Conservation (phyloP, 495 filamentous ascomycete species). For the Penicillium longicatenatum region DNA sequence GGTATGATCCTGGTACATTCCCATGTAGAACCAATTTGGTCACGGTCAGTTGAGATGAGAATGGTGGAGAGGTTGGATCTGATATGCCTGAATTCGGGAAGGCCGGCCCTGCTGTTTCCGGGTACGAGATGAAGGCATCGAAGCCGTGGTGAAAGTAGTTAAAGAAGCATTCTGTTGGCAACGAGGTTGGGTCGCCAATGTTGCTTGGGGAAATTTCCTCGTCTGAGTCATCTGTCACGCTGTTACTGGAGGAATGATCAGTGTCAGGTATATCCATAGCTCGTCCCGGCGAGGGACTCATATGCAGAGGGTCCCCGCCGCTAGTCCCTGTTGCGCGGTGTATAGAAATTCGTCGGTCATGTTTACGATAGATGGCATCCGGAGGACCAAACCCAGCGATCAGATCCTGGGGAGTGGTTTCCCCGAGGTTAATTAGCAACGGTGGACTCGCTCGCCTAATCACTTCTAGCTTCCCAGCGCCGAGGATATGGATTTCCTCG, state of each 20-base stretch:
- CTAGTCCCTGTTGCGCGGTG: conserved; percentile 55
- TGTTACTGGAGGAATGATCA: conserved; percentile 79
- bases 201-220: conserved; percentile 50
- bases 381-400: conserved; percentile 88
- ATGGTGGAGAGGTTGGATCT: conserved; percentile 39
- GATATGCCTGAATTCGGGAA: conserved; percentile 51
- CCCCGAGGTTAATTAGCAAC: conserved; percentile 70
- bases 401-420: conserved; percentile 88
- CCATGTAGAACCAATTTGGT: conserved; percentile 90
- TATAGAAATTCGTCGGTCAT: conserved; percentile 88
- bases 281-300: conserved; percentile 47
- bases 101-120: conserved; percentile 64
- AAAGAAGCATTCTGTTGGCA: conserved; percentile 79
- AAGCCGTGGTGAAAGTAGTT: conserved; percentile 97
- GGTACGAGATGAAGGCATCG: conserved; percentile 86
- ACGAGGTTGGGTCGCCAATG: conserved; percentile 38
- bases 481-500: conserved; percentile 72
- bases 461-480: conserved; percentile 76
- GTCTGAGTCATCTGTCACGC: conserved; percentile 75
- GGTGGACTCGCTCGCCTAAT: conserved; percentile 59
- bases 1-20: conserved; percentile 93
- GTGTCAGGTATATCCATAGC: conserved; percentile 60
- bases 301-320: conserved; percentile 41
- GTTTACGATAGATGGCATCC: conserved; percentile 93
- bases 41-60: conserved; percentile 68